phyloP scores from a whole-genome alignment of 2,329 filamentous ascomycete species.

The Rhinocladiella mackenziei region DNA sequence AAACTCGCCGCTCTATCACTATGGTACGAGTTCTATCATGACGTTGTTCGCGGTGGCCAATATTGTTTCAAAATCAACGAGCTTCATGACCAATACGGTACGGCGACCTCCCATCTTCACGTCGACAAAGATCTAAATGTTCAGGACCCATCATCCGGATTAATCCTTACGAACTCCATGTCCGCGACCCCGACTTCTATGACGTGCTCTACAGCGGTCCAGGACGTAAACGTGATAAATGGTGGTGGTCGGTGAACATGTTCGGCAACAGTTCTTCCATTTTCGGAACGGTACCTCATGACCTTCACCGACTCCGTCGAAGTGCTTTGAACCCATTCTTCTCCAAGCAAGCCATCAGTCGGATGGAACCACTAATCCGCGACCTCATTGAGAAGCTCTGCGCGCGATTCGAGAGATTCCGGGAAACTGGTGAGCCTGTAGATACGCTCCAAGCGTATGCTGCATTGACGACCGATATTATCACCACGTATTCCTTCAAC shows the following conservation, averaged over 20 bases:
- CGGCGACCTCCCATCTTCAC: too few species aligned
- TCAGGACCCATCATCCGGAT: slow-evolving; percentile 38
- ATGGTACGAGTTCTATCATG: slow-evolving; percentile 34
- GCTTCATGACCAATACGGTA: slow-evolving; percentile 37
- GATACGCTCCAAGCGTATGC: slow-evolving; percentile 32
- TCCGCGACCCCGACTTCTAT: slow-evolving; percentile 36
- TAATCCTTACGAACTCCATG: slow-evolving; percentile 35
- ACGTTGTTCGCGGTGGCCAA: slow-evolving; percentile 32
- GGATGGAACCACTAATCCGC: slow-evolving; percentile 30
- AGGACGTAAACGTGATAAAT: slow-evolving; percentile 31
- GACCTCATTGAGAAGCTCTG: slow-evolving; percentile 28
- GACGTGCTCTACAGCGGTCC: slow-evolving; percentile 34
- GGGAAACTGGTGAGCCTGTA: slow-evolving; percentile 12
- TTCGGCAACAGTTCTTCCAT: slow-evolving; percentile 21
- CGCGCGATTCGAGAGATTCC: slow-evolving; percentile 15
- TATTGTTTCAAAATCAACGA: slow-evolving; percentile 36
- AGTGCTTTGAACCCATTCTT: slow-evolving; percentile 30
- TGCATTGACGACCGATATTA: slow-evolving; percentile 33
- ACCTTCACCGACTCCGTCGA: slow-evolving; percentile 30
- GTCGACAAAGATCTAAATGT: too few species aligned
- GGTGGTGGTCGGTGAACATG: slow-evolving; percentile 20
- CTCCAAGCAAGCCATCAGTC: slow-evolving; percentile 24
- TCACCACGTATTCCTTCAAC: slow-evolving; percentile 26
- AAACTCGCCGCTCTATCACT: slow-evolving; percentile 32
- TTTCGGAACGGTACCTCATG: slow-evolving; percentile 26